Evolutionary conservation across 2,329 filamentous ascomycete genomes (phyloP).

Genomic region (Raffaelea deltoideospora): DNA sequence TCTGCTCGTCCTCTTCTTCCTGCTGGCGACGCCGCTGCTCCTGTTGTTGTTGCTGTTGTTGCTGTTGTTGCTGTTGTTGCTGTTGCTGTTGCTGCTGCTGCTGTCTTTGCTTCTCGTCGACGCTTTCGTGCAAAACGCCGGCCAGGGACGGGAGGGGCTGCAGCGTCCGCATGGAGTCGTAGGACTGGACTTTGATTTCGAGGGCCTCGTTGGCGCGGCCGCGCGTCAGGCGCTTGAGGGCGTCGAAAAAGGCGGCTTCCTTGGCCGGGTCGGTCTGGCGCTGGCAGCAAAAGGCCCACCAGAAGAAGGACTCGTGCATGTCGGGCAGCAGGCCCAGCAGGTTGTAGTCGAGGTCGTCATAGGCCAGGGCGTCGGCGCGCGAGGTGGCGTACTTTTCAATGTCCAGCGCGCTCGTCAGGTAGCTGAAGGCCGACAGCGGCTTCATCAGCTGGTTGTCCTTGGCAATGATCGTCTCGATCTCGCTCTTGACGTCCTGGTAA

Average conservation of each 20-base stretch:
- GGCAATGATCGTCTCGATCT: slow-evolving; percentile 26
- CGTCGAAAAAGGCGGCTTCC: slow-evolving; percentile 7
- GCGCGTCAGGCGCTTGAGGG: slow-evolving; percentile 8
- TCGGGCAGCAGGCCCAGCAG: slow-evolving; percentile 10
- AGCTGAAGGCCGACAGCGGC: slow-evolving; percentile 14
- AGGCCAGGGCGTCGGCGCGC: neutral
- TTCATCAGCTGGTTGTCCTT: slow-evolving; percentile 7
- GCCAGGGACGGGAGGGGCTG: slow-evolving; percentile 2
- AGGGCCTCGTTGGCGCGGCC: slow-evolving; percentile 11
- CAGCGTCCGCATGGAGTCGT: slow-evolving; percentile 6
- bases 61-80: no score
- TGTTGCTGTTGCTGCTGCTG: no score
- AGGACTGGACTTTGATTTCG: slow-evolving; percentile 7
- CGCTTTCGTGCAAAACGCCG: no score
- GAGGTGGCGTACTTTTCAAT: slow-evolving; percentile 6
- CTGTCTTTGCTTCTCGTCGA: no score
- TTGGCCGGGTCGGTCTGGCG: slow-evolving; percentile 9
- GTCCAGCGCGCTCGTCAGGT: slow-evolving; percentile 8
- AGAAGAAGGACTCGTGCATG: slow-evolving; percentile 13
- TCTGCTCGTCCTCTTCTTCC: slow-evolving; percentile 7
- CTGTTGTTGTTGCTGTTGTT: no score
- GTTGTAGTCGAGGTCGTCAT: slow-evolving; percentile 8
- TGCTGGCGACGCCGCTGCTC: no score
- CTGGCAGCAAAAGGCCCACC: slow-evolving; percentile 14
- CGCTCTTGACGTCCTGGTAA: slow-evolving; percentile 32